Evolutionary conservation across 305 asterid species (phyloP), one percentile per base, ranked within the genome.

Genomic region (Fraxinus sp.): DNA sequence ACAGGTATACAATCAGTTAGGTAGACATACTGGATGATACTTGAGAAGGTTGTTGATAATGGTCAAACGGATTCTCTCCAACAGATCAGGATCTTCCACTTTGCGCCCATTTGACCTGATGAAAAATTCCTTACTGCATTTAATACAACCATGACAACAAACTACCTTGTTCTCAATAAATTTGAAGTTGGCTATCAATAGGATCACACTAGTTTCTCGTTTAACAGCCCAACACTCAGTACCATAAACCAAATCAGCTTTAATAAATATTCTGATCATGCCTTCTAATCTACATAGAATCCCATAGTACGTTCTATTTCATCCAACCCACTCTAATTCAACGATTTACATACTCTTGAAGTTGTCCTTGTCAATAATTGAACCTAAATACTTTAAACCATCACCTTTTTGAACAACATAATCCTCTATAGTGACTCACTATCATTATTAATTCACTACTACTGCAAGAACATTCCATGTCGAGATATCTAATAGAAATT

Each of bases 11-110:
- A 71, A 84, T 85, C 76, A 68, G 78, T 66, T 80, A 72, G 81
- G 76, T 62, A 82, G 84, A 89, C 93, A 81, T 94, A 96, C 98
- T 6, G 99, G 99, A 83, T 96, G 99, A 88, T 91, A 96, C 86
- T 92, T 96, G 49, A 96, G 94, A 78, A 96, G 93, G 87, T 96
- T 96, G 90, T 88, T 93, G 87, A 96, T 91, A 77, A 96, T 94
- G 89, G 98, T 92, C 86, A 96, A 84, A 75, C 99, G 98, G 87
- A 96, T 91, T 87, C 93, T 88, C 89, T 94, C 99, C 95, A 96
- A 84, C 83, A 96, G 91, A 91, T 94, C 98, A 78, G 99, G 98
- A 76, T 96, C 97, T 85, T 91, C 95, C 82, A 94, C 95, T 90
- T 93, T 96, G 78, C 98, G 97, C 64, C 98, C 99, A 33, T 92